Conservation (phyloP, 1,139 yeast genomes). For the Saccharomyces hybrid region DNA sequence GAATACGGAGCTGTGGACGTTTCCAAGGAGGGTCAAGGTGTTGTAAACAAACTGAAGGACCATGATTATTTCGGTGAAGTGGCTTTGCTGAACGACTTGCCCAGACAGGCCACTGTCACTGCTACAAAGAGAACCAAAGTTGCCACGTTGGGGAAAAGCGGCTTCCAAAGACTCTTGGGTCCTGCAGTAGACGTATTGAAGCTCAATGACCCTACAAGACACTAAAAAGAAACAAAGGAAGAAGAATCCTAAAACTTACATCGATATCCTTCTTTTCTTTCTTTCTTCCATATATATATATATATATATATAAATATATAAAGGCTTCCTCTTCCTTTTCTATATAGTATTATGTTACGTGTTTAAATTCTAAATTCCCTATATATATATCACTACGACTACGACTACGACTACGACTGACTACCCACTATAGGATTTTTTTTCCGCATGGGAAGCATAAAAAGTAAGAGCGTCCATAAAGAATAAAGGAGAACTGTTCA, state of each 20-base stretch:
- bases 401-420: too few relatives aligned
- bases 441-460: not conserved
- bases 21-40: slow-evolving; percentile 47
- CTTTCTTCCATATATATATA: not conserved
- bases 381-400: not conserved
- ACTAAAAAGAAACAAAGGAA: not conserved
- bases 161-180: slow-evolving; percentile 88
- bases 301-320: not conserved
- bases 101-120: slow-evolving; percentile 89
- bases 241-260: not conserved
- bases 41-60: slow-evolving; percentile 52
- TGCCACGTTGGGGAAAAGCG: slow-evolving; percentile 84
- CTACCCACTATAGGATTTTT: too few relatives aligned
- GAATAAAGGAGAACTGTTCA: not conserved
- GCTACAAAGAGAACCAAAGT: slow-evolving; percentile 74
- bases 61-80: slow-evolving; percentile 97
- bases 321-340: not conserved
- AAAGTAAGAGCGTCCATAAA: not conserved
- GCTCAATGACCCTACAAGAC: slow-evolving; percentile 69
- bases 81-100: slow-evolving; percentile 82
- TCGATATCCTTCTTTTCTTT: not conserved
- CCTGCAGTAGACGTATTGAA: slow-evolving; percentile 82
- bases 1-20: slow-evolving; percentile 85
- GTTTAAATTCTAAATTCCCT: not conserved
- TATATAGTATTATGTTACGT: not conserved